phyloP scores from a whole-genome alignment of 257 asterid species.

The Thymus quinquecostatus region DNA sequence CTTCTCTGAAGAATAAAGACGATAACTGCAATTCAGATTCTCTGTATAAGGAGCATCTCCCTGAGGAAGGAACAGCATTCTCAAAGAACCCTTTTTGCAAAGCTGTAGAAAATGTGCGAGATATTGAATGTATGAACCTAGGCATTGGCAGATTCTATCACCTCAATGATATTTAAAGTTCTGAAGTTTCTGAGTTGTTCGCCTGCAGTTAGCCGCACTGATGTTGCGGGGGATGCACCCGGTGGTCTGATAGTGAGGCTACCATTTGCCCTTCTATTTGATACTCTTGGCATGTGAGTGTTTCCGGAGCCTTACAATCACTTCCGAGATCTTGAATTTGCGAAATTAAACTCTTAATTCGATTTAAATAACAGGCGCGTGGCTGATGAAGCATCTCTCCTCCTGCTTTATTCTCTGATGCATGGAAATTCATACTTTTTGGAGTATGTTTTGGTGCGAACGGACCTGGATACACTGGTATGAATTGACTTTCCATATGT shows the following conservation, averaged over 20 bases:
- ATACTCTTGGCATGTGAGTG: constrained; percentile 86
- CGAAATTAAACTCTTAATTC: neutral
- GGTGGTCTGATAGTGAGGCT: constrained; percentile 66
- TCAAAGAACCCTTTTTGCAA: constrained; percentile 79
- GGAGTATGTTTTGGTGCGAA: constrained; percentile 95
- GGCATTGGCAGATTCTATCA: constrained; percentile 28
- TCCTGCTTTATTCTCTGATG: constrained; percentile 86
- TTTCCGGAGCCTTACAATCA: constrained; percentile 28
- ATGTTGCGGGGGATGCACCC: constrained; percentile 66
- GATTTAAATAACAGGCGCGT: constrained; percentile 58
- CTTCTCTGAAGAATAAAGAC: constrained; percentile 53
- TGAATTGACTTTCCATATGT: constrained; percentile 31
- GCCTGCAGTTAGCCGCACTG: constrained; percentile 78
- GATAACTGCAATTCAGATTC: constrained; percentile 52
- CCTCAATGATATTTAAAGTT: constrained; percentile 26
- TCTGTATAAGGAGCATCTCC: constrained; percentile 45
- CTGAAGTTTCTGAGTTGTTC: constrained; percentile 41
- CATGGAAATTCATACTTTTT: constrained; percentile 86
- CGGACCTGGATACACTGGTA: constrained; percentile 97
- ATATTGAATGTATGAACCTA: constrained; percentile 71
- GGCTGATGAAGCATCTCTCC: constrained; percentile 86
- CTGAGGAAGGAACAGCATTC: constrained; percentile 57
- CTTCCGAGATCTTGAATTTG: constrained; percentile 3
- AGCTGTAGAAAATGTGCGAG: constrained; percentile 82
- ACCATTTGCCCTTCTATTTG: constrained; percentile 92